These are phyloP conservation scores for Biscogniauxia sp. DNA, from an alignment of 2,329 filamentous ascomycete genomes.

Conservation along the genomic window DNA sequence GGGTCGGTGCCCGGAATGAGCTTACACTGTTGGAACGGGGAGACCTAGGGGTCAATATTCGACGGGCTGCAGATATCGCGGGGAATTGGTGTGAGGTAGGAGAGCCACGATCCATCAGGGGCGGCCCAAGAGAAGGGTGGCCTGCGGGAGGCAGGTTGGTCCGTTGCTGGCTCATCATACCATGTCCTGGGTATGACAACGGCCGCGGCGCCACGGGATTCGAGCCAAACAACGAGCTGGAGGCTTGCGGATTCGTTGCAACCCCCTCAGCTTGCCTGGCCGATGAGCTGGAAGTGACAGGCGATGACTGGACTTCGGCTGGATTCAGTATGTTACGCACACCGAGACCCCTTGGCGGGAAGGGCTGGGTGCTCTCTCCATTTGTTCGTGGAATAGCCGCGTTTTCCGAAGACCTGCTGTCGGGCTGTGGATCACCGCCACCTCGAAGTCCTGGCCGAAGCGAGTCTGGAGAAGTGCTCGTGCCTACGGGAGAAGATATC, in stretches of 20 bases:
- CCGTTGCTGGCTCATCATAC: conserved; percentile 21
- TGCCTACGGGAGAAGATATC: conserved; percentile 41
- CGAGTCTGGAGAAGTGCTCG: conserved; percentile 28
- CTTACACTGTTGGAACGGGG: conserved; percentile 51
- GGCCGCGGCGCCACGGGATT: conserved; percentile 25
- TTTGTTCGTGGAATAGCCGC: conserved; percentile 27
- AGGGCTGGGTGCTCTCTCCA: conserved; percentile 30
- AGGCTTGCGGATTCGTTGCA: conserved; percentile 14
- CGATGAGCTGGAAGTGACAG: conserved; percentile 18
- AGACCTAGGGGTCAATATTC: conserved; percentile 58
- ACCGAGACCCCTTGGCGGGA: conserved; percentile 36
- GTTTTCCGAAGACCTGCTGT: conserved; percentile 28
- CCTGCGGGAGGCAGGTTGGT: conserved; percentile 21
- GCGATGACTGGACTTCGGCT: conserved; percentile 30
- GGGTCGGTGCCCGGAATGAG: conserved; percentile 30
- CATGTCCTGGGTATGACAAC: conserved; percentile 21
- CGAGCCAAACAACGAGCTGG: conserved; percentile 21
- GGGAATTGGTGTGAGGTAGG: conserved; percentile 32
- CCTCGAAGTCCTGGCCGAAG: conserved; percentile 29
- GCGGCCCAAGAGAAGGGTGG: conserved; percentile 24
- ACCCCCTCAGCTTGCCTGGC: conserved; percentile 15
- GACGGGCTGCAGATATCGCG: conserved; percentile 37
- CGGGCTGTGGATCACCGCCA: conserved; percentile 30
- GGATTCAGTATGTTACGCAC: conserved; percentile 47
- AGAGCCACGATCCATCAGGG: conserved; percentile 32